Conservation (phyloP, 2,329 filamentous ascomycete genomes). For the Cadophora malorum region DNA sequence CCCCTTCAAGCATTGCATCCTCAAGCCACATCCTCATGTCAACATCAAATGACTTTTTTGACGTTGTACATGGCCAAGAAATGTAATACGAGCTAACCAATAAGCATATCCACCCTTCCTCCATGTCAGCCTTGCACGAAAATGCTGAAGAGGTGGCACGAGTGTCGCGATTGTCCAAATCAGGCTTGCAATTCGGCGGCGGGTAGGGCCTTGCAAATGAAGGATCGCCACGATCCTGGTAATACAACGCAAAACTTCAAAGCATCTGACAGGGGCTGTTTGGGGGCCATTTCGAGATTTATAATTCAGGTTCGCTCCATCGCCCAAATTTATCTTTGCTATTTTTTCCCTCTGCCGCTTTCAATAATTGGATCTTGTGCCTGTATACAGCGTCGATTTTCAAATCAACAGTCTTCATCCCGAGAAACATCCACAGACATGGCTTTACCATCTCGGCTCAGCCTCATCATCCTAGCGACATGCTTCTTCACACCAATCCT, state of each 20-base stretch:
- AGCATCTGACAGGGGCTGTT: background rate
- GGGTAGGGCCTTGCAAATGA: background rate
- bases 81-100: background rate
- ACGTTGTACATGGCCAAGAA: background rate
- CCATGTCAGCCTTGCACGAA: background rate
- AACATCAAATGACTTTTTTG: background rate
- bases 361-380: background rate
- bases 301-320: background rate
- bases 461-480: background rate
- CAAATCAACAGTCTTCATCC: too few relatives aligned
- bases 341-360: background rate
- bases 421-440: background rate
- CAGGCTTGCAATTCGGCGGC: background rate
- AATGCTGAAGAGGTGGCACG: background rate
- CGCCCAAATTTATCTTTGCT: background rate
- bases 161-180: background rate
- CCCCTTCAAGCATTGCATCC: too few relatives aligned
- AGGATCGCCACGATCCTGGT: background rate
- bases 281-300: background rate
- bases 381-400: too few relatives aligned
- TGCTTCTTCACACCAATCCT: background rate
- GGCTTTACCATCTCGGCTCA: background rate
- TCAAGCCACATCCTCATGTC: background rate
- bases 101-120: background rate
- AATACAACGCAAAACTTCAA: background rate